Evolutionary conservation across 306 rosid species (phyloP).

Genomic region (Castanospermum australe): DNA sequence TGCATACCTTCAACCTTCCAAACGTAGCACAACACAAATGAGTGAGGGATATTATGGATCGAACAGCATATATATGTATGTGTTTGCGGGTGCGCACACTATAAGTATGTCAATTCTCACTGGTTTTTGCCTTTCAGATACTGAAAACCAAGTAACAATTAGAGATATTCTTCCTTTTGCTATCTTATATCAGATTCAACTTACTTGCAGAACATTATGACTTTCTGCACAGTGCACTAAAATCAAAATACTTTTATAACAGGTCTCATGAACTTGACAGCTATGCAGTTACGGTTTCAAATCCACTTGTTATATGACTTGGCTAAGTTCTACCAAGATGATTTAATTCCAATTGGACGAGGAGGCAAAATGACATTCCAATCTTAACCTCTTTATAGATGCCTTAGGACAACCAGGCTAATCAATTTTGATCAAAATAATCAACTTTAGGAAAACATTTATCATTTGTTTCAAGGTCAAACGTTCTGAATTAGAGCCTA

Average conservation of each 20-base stretch:
- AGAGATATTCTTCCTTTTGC: not conserved
- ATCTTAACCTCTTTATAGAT: not conserved
- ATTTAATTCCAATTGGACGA: not conserved
- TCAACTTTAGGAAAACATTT: conserved; percentile 1
- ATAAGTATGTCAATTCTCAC: not conserved
- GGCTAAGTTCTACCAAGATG: not conserved
- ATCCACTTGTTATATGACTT: not conserved
- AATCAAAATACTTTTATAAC: conserved; percentile 10
- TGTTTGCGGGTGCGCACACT: not conserved
- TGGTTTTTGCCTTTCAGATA: not conserved
- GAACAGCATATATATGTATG: not conserved
- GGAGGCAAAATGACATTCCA: not conserved
- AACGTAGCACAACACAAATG: conserved; percentile 30
- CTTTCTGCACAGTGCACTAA: not conserved
- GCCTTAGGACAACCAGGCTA: not conserved
- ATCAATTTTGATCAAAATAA: conserved; percentile 4
- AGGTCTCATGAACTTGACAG: not conserved
- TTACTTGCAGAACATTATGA: not conserved
- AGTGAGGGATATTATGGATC: conserved; percentile 13
- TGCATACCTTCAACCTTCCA: conserved; percentile 75
- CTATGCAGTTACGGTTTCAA: not conserved
- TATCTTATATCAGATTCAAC: not conserved
- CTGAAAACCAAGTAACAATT: not conserved
- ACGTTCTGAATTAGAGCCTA: not conserved
- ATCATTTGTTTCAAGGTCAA: not conserved